A percentile compares a stretch with the other conserved stretches of the same genome.
These are phyloP conservation scores for Fonsecaea nubica DNA, from an alignment of 2,329 filamentous ascomycete genomes.

Conservation along the genomic window DNA sequence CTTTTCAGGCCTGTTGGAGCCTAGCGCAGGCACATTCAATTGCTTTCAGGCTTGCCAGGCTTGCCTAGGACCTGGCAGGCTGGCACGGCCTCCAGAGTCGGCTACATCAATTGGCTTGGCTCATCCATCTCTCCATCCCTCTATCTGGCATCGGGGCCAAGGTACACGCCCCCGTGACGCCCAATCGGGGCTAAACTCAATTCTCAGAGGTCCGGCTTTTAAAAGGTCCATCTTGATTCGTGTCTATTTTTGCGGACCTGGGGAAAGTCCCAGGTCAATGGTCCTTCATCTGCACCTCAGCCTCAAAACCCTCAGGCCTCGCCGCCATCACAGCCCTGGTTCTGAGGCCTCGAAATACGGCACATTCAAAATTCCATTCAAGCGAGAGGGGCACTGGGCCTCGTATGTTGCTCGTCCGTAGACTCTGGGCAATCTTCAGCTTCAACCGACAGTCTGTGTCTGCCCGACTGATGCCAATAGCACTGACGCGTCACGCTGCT, in stretches of 20 bases:
- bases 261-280: slow-evolving; percentile 17
- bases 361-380: neutral
- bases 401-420: neutral
- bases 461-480: slow-evolving; percentile 2
- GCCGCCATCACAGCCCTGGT: neutral
- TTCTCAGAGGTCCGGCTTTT: neutral
- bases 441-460: neutral
- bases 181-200: slow-evolving; percentile 21
- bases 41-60: neutral
- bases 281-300: slow-evolving; percentile 23
- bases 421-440: slow-evolving; percentile 9
- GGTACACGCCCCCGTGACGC: neutral
- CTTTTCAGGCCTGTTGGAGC: slow-evolving; percentile 1
- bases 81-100: neutral
- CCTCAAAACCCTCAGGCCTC: slow-evolving; percentile 15
- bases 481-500: neutral
- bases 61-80: no score
- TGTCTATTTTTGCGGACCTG: slow-evolving; percentile 33
- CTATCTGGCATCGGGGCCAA: slow-evolving; percentile 6
- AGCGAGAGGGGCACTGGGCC: neutral
- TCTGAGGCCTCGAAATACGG: neutral
- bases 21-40: slow-evolving; percentile 6
- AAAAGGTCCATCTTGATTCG: slow-evolving; percentile 14
- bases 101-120: slow-evolving; percentile 17
- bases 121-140: neutral